Conservation (phyloP, 805 yeast species). For the Teunomyces tritomae region DNA sequence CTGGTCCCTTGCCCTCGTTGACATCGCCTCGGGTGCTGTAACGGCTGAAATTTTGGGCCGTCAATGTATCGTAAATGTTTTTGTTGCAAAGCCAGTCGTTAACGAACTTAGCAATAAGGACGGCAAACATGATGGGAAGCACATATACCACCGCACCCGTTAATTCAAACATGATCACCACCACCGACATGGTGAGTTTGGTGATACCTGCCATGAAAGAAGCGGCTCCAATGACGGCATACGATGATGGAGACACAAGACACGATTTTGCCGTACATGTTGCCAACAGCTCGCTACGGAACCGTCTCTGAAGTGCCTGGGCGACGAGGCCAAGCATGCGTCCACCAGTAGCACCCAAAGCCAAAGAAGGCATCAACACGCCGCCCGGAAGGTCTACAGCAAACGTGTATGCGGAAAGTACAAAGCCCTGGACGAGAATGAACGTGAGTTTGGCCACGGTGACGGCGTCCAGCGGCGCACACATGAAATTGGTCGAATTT, state of each 20-base stretch:
- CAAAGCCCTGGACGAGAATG: conserved; percentile 49
- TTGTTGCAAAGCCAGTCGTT: conserved; percentile 58
- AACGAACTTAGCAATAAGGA: conserved; percentile 69
- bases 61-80: conserved; percentile 61
- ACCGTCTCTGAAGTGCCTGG: conserved; percentile 44
- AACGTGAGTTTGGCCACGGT: conserved; percentile 31
- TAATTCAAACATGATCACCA: conserved; percentile 90
- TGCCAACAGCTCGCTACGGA: conserved; percentile 31
- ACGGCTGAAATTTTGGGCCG: conserved; percentile 29
- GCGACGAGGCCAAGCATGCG: conserved; percentile 53
- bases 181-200: conserved; percentile 74
- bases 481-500: conserved; percentile 35
- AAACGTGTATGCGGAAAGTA: conserved; percentile 65
- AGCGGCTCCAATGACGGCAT: conserved; percentile 87
- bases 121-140: conserved; percentile 82
- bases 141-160: conserved; percentile 86
- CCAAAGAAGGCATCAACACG: conserved; percentile 59
- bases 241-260: conserved; percentile 81
- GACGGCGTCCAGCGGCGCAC: conserved; percentile 23
- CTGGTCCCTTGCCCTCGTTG: conserved; percentile 40
- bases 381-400: conserved; percentile 73
- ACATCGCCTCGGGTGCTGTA: background rate
- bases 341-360: conserved; percentile 60
- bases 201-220: conserved; percentile 79
- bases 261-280: conserved; percentile 43